A percentile compares a stretch with the other conserved stretches of the same genome.
Evolutionary conservation across 2,329 filamentous ascomycete species (phyloP).

Genomic region (Aspergillus sp.): DNA sequence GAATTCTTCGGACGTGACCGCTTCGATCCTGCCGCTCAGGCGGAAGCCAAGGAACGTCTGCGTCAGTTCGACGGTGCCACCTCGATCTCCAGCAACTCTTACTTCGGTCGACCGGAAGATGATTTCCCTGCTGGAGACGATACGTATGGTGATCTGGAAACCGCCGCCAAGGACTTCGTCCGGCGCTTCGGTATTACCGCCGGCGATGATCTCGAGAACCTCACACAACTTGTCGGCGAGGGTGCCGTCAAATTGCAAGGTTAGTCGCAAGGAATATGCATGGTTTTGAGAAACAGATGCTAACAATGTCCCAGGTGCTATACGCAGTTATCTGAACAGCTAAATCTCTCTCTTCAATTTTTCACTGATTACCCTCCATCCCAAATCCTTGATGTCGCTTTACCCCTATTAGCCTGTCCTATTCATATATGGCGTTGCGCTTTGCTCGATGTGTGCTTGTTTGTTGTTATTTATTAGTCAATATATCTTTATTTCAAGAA

Average conservation of each 20-base stretch:
- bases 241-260: constrained; percentile 82
- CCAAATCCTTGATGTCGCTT: constrained; percentile 6
- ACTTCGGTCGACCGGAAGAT: constrained; percentile 91
- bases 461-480: neutral
- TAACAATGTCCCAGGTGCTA: constrained; percentile 37
- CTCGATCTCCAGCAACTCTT: constrained; percentile 92
- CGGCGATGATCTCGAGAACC: constrained; percentile 90
- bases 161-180: constrained; percentile 93
- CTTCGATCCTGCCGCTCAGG: constrained; percentile 76
- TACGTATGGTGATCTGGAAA: constrained; percentile 83
- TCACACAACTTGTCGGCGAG: constrained; percentile 79
- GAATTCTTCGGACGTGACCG: constrained; percentile 94
- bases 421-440: constrained; percentile 12
- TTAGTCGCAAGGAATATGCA: constrained; percentile 24
- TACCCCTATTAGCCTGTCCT: constrained; percentile 9
- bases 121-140: constrained; percentile 67
- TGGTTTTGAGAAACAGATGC: neutral
- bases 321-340: constrained; percentile 50
- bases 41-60: constrained; percentile 82
- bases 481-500: neutral
- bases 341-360: constrained; percentile 25
- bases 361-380: neutral
- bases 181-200: constrained; percentile 93
- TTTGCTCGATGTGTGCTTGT: neutral
- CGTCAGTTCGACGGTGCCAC: constrained; percentile 91